phyloP scores from a whole-genome alignment of 495 filamentous ascomycete genomes.

The Neurospora sp. region DNA sequence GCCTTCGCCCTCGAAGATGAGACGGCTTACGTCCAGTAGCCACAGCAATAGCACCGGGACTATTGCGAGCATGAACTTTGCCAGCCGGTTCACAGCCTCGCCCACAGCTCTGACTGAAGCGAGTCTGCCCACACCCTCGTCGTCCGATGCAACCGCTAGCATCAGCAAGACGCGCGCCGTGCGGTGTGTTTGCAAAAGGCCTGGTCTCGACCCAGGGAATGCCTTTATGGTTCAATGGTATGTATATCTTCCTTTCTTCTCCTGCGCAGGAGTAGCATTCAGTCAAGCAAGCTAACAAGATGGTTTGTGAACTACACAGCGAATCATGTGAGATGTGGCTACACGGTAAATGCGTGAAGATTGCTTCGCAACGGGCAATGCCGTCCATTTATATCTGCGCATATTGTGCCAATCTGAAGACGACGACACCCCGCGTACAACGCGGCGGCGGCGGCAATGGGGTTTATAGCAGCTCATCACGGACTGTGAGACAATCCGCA shows the following conservation, averaged over 20 bases:
- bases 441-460: slow-evolving; percentile 9
- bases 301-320: slow-evolving; percentile 29
- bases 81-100: slow-evolving; percentile 29
- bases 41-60: slow-evolving; percentile 3
- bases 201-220: slow-evolving; percentile 36
- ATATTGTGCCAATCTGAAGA: slow-evolving; percentile 52
- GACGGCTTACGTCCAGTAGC: slow-evolving; percentile 4
- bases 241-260: slow-evolving; percentile 11
- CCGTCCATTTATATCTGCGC: slow-evolving; percentile 72
- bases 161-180: slow-evolving; percentile 39
- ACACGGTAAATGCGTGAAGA: slow-evolving; percentile 67
- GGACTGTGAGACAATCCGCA: neutral
- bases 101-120: slow-evolving; percentile 60
- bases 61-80: slow-evolving; percentile 8
- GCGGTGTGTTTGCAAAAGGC: slow-evolving; percentile 61
- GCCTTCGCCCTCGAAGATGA: slow-evolving; percentile 24
- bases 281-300: slow-evolving; percentile 3
- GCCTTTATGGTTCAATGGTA: slow-evolving; percentile 82
- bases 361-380: slow-evolving; percentile 47
- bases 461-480: neutral
- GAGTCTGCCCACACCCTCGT: slow-evolving; percentile 52
- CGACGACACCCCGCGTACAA: neutral
- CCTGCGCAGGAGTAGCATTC: neutral
- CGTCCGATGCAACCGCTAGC: slow-evolving; percentile 35
- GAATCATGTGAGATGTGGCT: slow-evolving; percentile 82